Evolutionary conservation across 2,329 filamentous ascomycete species (phyloP).

Genomic region (Fusarium pininemorale): DNA sequence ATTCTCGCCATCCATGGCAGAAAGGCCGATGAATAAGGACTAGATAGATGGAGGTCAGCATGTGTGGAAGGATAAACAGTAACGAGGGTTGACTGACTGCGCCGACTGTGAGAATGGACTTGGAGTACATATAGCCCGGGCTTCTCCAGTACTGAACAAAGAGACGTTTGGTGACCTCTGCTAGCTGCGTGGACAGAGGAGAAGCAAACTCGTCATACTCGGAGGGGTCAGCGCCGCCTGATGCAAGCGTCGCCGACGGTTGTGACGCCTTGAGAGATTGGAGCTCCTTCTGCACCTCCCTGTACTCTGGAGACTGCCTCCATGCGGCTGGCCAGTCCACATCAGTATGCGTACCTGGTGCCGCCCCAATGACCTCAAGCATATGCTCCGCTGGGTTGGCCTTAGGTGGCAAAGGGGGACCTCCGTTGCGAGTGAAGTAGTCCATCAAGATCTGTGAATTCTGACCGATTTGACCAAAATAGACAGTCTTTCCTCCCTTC

Average conservation of each 20-base stretch:
- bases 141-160: slow-evolving; percentile 48
- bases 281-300: slow-evolving; percentile 48
- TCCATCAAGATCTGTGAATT: slow-evolving; percentile 62
- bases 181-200: slow-evolving; percentile 40
- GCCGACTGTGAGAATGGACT: slow-evolving; percentile 39
- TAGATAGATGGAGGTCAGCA: neutral
- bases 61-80: accelerated
- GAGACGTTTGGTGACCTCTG: slow-evolving; percentile 48
- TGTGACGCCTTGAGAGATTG: neutral
- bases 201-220: slow-evolving; percentile 46
- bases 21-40: slow-evolving; percentile 73
- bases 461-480: slow-evolving; percentile 71
- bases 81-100: slow-evolving; percentile 38
- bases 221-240: neutral
- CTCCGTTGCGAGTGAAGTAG: slow-evolving; percentile 72
- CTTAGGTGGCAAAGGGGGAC: slow-evolving; percentile 57
- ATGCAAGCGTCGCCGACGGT: accelerated
- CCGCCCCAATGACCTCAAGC: slow-evolving; percentile 57
- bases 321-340: slow-evolving; percentile 52
- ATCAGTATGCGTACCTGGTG: slow-evolving; percentile 58
- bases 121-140: slow-evolving; percentile 71
- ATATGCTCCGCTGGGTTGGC: slow-evolving; percentile 77
- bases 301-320: slow-evolving; percentile 47
- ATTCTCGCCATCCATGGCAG: slow-evolving; percentile 68
- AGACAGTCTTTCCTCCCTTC: slow-evolving; percentile 60